Percentiles rank a stretch among this genome's conserved stretches.
Evolutionary conservation across 2,329 filamentous ascomycete species (phyloP).

Genomic region (Sodiomyces alkalinus): DNA sequence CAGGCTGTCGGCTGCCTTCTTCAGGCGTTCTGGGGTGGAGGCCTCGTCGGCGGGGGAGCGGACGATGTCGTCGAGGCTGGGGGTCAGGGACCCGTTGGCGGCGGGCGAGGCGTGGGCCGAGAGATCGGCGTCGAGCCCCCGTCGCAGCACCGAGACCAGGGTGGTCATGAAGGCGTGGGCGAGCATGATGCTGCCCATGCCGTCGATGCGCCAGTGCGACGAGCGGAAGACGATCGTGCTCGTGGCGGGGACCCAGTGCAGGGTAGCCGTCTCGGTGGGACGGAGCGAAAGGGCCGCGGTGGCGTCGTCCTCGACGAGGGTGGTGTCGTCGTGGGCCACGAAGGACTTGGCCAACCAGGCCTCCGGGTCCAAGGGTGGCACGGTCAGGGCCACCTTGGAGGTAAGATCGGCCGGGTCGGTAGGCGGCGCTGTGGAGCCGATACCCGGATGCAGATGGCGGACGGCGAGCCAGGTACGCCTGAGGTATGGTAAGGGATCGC

Average conservation of each 20-base stretch:
- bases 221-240: too few species aligned
- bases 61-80: conserved; percentile 12
- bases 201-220: conserved; percentile 16
- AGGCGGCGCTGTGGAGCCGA: too few species aligned
- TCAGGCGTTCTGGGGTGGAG: conserved; percentile 9
- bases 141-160: conserved; percentile 10
- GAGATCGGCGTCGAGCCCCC: conserved; percentile 4
- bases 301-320: too few species aligned
- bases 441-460: conserved; percentile 9
- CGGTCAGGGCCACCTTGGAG: too few species aligned
- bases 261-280: too few species aligned
- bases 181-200: conserved; percentile 13
- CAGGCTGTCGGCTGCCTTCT: conserved; percentile 6
- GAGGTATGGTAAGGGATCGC: conserved; percentile 6
- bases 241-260: too few species aligned
- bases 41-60: conserved; percentile 12
- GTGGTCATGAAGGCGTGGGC: conserved; percentile 9
- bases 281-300: too few species aligned
- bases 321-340: too few species aligned
- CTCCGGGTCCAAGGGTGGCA: too few species aligned
- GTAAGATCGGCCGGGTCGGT: too few species aligned
- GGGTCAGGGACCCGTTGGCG: conserved; percentile 10
- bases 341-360: too few species aligned
- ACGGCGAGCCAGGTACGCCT: conserved; percentile 8
- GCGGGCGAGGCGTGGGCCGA: conserved; percentile 6